Evolutionary conservation across 1,284 basidiomycete genomes (phyloP), one percentile per base, ranked within the genome.

Genomic region (Pisolithus thermaeus): DNA sequence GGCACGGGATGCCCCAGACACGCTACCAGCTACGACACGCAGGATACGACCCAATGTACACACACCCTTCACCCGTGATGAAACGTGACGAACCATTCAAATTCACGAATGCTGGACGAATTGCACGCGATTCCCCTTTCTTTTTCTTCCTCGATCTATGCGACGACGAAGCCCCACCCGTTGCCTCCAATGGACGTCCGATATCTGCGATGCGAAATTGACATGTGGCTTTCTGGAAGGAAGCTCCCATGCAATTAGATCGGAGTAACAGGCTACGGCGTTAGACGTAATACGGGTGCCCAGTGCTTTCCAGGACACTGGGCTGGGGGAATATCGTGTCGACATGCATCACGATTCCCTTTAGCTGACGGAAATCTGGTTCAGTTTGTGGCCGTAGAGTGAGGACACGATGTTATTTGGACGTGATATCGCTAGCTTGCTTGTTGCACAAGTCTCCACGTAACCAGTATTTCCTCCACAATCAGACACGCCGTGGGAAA

Each of bases 61-160:
- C 67, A 74, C 76, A 76, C 25, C 42, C 42, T 28, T 43, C 42
- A 43, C 42, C 39, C 27, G 27, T 43, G 42, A 43, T 43, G 42
- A 43, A 43, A 43, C 25, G 42, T 43, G 27, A 43, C 25, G 42
- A 43, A 41, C 16, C 27, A 43, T 43, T 43, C 42, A 41, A 41
- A 71, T 77, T 74, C 73, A 78, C 66, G 75, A 78, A 73, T 62
- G 58, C 52, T 61, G 54, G 53, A 69, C 58, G 66, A 70, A 61
- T 53, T 59, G 42, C 25, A 30, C 42, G n/a, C 14, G 23, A n/a
- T 30, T 28, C 11, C 14, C n/a, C n/a, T 43, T 25, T 23, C 18
- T 23, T 5, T 41, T 27, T 42, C 41, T 42, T 22, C 25, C 23
- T 12, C 42, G 23, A 43, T 28, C 8, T 28, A 23, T 8, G 39